These are phyloP conservation scores for Eucommia ulmoides DNA, from an alignment of 257 asterid species.

Conservation along the genomic window DNA sequence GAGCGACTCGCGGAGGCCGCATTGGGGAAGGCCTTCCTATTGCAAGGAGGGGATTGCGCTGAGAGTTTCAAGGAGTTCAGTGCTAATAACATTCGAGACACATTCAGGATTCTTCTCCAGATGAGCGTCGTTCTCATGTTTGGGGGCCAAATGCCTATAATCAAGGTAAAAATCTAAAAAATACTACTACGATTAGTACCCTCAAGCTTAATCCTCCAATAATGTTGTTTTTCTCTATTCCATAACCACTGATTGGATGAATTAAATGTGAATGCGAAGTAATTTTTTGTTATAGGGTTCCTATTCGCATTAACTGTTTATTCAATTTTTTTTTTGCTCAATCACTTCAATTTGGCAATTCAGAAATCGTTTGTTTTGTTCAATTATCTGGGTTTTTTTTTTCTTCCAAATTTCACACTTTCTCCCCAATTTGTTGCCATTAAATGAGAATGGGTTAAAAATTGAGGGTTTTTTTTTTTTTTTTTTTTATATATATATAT, in stretches of 20 bases:
- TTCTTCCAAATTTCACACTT: too few species aligned
- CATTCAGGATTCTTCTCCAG: constrained; percentile 65
- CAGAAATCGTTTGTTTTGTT: too few species aligned
- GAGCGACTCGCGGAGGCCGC: constrained; percentile 68
- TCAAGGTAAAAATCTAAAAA: constrained; percentile 41
- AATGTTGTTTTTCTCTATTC: too few species aligned
- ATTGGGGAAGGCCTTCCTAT: constrained; percentile 59
- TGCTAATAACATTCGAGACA: constrained; percentile 67
- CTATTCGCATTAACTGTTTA: too few species aligned
- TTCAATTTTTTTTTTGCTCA: too few species aligned
- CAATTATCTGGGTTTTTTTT: too few species aligned
- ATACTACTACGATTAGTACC: too few species aligned
- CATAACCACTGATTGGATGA: too few species aligned
- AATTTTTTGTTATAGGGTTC: too few species aligned
- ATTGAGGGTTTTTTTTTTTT: background rate
- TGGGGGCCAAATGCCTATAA: constrained; percentile 71
- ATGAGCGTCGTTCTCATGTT: constrained; percentile 80
- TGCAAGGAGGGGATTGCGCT: constrained; percentile 89
- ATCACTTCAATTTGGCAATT: too few species aligned
- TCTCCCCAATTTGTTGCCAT: background rate
- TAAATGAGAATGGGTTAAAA: background rate
- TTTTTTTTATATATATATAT: background rate
- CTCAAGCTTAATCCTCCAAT: too few species aligned
- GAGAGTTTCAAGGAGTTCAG: constrained; percentile 81
- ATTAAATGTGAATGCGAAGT: too few species aligned